A percentile compares a stretch with the other conserved stretches of the same genome.
These are phyloP conservation scores for Fusarium verrucosum DNA, from an alignment of 2,329 filamentous ascomycete genomes.

Conservation along the genomic window DNA sequence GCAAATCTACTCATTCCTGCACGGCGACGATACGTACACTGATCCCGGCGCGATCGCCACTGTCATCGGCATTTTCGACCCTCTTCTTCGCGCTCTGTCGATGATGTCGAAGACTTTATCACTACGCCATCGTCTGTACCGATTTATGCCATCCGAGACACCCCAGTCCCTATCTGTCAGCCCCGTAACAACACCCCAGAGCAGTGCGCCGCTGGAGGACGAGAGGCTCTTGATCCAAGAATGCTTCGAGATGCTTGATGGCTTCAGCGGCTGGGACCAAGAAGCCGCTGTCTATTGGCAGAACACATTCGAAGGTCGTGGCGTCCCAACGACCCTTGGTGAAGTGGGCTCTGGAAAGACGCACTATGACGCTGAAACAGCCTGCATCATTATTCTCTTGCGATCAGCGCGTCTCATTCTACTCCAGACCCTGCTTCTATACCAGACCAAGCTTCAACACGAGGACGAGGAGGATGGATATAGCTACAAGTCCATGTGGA, in stretches of 20 bases:
- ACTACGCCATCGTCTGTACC: conserved; percentile 26
- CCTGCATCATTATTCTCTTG: conserved; percentile 47
- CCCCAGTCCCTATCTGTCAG: not conserved
- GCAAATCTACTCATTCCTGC: conserved; percentile 49
- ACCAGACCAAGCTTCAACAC: conserved; percentile 30
- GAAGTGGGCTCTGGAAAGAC: conserved; percentile 30
- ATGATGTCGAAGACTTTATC: conserved; percentile 45
- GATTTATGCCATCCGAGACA: conserved; percentile 3
- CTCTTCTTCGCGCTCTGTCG: conserved; percentile 44
- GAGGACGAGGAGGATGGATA: conserved; percentile 1
- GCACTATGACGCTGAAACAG: conserved; percentile 47
- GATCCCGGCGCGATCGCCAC: conserved; percentile 46
- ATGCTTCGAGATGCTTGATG: conserved; percentile 46
- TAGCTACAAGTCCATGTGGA: conserved; percentile 22
- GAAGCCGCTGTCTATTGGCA: conserved; percentile 48
- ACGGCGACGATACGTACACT: conserved; percentile 45
- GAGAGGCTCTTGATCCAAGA: conserved; percentile 20
- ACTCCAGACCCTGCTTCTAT: conserved; percentile 44
- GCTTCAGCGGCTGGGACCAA: conserved; percentile 44
- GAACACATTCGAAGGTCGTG: conserved; percentile 44
- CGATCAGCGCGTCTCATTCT: conserved; percentile 47
- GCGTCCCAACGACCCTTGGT: conserved; percentile 43
- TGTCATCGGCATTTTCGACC: conserved; percentile 44
- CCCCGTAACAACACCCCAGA: not conserved
- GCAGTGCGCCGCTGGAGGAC: not conserved